Conservation (phyloP, 179 eudicot genomes). For the Patellifolia procumbens region DNA sequence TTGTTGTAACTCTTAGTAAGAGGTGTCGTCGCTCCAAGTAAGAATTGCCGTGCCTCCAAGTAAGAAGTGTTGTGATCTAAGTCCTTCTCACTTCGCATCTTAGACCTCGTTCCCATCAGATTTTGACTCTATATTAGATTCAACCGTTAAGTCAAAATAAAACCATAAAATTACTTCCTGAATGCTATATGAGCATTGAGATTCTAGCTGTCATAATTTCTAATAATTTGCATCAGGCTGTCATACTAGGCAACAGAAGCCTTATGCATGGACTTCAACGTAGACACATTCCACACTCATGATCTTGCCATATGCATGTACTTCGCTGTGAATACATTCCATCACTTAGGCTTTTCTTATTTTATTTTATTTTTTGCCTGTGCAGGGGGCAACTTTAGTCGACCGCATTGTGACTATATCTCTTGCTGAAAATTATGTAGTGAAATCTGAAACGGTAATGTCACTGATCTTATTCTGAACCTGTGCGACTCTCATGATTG, state of each 20-base stretch:
- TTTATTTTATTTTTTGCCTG: not conserved
- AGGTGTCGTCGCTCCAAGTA: too few relatives aligned
- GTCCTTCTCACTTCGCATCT: too few relatives aligned
- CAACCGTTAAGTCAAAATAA: too few relatives aligned
- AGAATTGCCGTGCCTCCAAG: too few relatives aligned
- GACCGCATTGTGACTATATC: conserved; percentile 83
- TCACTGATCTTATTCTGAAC: conserved; percentile 11
- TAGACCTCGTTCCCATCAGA: too few relatives aligned
- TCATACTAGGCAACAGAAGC: not conserved
- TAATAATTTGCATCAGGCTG: not conserved
- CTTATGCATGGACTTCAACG: not conserved
- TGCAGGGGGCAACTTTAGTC: conserved; percentile 95
- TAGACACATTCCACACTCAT: not conserved
- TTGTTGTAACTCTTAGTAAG: too few relatives aligned
- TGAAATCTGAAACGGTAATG: conserved; percentile 47
- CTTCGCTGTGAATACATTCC: not conserved
- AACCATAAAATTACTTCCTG: not conserved
- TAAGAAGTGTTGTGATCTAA: too few relatives aligned
- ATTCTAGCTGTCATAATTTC: not conserved
- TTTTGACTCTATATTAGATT: too few relatives aligned
- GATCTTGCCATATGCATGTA: not conserved
- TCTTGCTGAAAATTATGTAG: conserved; percentile 71
- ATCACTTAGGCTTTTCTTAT: not conserved
- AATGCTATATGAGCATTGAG: not conserved
- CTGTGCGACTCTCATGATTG: not conserved